Conservation (phyloP, 108 stramenopile species). For the Skeletonema marinoi region DNA sequence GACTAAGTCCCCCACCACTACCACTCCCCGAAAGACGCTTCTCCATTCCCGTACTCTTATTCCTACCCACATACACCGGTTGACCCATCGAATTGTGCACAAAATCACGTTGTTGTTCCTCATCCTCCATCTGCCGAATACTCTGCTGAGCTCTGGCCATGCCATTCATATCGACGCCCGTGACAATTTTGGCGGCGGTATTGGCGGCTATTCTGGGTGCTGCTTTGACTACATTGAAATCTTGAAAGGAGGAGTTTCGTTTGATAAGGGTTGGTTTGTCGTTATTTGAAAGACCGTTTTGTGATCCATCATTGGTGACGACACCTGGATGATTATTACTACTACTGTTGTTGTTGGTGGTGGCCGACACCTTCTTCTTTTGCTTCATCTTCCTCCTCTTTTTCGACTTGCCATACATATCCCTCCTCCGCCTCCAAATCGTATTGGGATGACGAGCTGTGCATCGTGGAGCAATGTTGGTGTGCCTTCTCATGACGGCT, state of each 20-base stretch:
- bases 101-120: conserved; percentile 5
- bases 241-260: background rate
- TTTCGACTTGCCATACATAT: conserved; percentile 11
- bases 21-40: background rate
- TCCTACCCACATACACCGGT: conserved; percentile 19
- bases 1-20: background rate
- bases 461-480: conserved; percentile 72
- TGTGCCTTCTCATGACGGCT: conserved; percentile 44
- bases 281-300: conserved; percentile 3
- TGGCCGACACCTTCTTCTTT: background rate
- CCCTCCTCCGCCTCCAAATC: conserved; percentile 45
- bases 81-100: conserved; percentile 23
- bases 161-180: conserved; percentile 23
- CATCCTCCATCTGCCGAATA: conserved; percentile 4
- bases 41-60: background rate
- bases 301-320: background rate
- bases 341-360: too few relatives aligned
- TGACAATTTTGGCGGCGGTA: conserved; percentile 29
- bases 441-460: conserved; percentile 66
- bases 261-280: background rate
- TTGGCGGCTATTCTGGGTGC: conserved; percentile 15
- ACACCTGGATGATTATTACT: background rate
- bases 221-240: background rate
- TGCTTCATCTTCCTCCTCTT: background rate
- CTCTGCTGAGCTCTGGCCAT: background rate